Conservation (phyloP, 345 rosid species). For the Murraya koenigii region DNA sequence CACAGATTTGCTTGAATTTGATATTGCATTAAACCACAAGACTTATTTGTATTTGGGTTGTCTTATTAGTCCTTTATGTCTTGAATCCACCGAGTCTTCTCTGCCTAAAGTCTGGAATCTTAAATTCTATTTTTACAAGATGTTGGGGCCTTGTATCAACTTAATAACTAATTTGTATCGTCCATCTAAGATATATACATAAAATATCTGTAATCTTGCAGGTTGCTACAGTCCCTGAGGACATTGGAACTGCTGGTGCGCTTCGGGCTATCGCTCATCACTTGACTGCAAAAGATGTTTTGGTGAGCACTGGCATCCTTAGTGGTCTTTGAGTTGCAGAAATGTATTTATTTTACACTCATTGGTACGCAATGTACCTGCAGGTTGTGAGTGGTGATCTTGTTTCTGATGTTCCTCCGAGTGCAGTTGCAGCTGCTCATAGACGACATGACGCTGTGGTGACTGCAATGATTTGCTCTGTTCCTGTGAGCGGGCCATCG, state of each 20-base stretch:
- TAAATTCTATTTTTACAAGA: too few relatives aligned
- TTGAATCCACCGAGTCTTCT: too few relatives aligned
- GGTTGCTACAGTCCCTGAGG: slow-evolving; percentile 94
- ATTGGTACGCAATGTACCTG: slow-evolving; percentile 19
- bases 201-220: slow-evolving; percentile 22
- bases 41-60: too few relatives aligned
- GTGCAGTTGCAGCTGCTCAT: slow-evolving; percentile 89
- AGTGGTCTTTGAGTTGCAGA: slow-evolving; percentile 16
- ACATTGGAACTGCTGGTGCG: slow-evolving; percentile 94
- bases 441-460: slow-evolving; percentile 87
- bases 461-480: slow-evolving; percentile 85
- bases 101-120: too few relatives aligned
- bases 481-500: slow-evolving; percentile 74
- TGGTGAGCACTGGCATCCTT: slow-evolving; percentile 50
- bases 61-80: too few relatives aligned
- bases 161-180: background rate
- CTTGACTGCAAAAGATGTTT: slow-evolving; percentile 83
- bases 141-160: background rate
- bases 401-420: slow-evolving; percentile 94
- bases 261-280: slow-evolving; percentile 84
- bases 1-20: too few relatives aligned
- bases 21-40: too few relatives aligned
- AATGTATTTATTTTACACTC: slow-evolving; percentile 6
- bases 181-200: background rate
- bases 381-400: slow-evolving; percentile 98